Conservation (phyloP, 148 eudicot species). For the Chenopodium suecicum region DNA sequence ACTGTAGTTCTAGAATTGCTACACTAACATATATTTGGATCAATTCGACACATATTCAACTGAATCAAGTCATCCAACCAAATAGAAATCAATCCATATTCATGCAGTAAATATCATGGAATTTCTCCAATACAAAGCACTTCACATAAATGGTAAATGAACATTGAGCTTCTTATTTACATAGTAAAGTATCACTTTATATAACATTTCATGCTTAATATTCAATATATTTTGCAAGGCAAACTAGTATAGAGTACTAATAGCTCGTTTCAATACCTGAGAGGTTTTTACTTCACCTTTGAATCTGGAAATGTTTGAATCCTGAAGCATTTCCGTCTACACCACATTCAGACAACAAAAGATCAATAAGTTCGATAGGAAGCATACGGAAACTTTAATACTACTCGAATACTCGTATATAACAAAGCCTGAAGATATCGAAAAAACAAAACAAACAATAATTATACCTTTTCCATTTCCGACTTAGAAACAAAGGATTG, state of each 20-base stretch:
- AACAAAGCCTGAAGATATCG: background rate
- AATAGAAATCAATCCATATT: background rate
- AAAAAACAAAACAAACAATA: background rate
- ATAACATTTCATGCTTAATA: background rate
- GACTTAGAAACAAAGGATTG: conserved; percentile 60
- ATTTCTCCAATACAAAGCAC: background rate
- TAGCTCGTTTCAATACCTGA: conserved; percentile 43
- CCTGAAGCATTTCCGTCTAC: conserved; percentile 56
- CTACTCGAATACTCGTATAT: background rate
- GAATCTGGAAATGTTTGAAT: conserved; percentile 52
- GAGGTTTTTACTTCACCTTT: conserved; percentile 68
- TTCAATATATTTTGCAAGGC: background rate
- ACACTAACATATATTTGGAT: background rate
- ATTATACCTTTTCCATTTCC: conserved; percentile 64
- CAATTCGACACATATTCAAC: background rate
- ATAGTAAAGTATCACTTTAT: background rate
- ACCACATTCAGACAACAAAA: conserved; percentile 1
- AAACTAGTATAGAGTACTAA: background rate
- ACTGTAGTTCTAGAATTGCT: background rate
- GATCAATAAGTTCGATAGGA: conserved; percentile 2
- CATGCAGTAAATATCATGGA: background rate
- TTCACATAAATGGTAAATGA: background rate
- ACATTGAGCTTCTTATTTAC: background rate
- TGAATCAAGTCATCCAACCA: background rate
- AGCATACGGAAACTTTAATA: background rate